A percentile compares a stretch with the other conserved stretches of the same genome.
These are phyloP conservation scores for Daldinia sp. DNA, from an alignment of 2,329 filamentous ascomycete species.

Conservation along the genomic window DNA sequence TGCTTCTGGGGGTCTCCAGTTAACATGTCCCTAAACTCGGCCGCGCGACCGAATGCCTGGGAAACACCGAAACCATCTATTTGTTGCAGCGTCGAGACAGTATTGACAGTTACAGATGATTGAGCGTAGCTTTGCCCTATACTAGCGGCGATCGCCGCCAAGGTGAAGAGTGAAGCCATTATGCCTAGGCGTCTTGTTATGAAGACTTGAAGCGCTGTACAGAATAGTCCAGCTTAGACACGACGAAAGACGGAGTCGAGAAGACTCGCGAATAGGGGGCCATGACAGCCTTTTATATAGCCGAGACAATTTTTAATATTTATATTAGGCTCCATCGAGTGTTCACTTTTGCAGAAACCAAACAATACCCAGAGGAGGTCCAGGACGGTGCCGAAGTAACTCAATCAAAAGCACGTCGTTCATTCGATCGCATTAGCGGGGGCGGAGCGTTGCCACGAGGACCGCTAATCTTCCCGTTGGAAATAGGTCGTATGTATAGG, in stretches of 20 bases:
- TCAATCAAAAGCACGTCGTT: conserved; percentile 10
- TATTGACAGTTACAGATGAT: conserved; percentile 43
- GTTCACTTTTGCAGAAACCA: not conserved
- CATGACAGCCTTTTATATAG: conserved; percentile 9
- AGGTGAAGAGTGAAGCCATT: conserved; percentile 19
- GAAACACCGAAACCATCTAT: conserved; percentile 61
- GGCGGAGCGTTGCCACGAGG: conserved; percentile 1
- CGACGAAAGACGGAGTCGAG: not conserved
- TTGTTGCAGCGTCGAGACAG: conserved; percentile 43
- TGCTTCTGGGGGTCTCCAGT: conserved; percentile 45
- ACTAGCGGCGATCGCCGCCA: conserved; percentile 21
- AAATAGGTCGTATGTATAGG: not conserved
- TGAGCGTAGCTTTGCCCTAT: conserved; percentile 34
- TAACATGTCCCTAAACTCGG: conserved; percentile 50
- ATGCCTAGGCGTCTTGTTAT: not conserved
- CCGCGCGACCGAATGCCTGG: conserved; percentile 56
- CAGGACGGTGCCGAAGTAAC: not conserved
- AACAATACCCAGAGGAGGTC: not conserved
- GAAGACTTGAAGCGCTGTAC: not conserved
- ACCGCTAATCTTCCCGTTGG: not conserved
- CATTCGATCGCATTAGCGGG: conserved; percentile 11
- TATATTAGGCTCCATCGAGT: not conserved
- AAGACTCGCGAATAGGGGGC: not conserved
- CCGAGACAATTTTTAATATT: not conserved
- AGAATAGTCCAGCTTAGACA: not conserved